Base-by-base conservation (phyloP, 2,329 filamentous ascomycete genomes). In the Domatiomyces globalis region DNA sequence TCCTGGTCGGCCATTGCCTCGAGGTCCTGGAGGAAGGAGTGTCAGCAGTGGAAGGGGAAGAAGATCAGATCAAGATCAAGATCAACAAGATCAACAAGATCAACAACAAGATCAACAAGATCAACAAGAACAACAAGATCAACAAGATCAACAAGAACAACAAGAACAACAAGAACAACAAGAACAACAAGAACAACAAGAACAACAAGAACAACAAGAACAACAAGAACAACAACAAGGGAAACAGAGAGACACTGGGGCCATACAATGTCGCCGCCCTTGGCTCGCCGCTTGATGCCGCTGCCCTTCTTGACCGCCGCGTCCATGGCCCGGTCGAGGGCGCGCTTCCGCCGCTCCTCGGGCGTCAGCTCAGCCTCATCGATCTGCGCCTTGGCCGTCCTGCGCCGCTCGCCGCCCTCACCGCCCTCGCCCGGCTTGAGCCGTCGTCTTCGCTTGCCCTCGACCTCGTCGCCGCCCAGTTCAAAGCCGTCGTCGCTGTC, bases 1-100 rank as follows among this genome's bases (percentile, higher is more conserved):
- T 94, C 84, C 45, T 88, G 85, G 65, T 96, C 92, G 59, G 90
- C 85, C 69, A 85, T 83, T 62, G 87, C 83, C 66, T 95, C 89
- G 46, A 96, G 76, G 58, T 96, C 90, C 85, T 90, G 61, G 9
- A 25, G 61, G 9, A 25, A 55, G 12, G 39, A 39, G 60, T 54
- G 61, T 62, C 54, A 59, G 51, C 36, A 25, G 22, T 25, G 6
- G 22, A 25, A 25, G 22, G 22, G 22, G 10, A 29, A 17, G 18
- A 36, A 17, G 5, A 25, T 4, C 10, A 36, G 47, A 29, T n/a
- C 36, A 15, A 25, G 22, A 6, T 4, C 3, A 6, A 25, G 22
- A 25, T 4, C 22, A 25, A 25, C 3, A 6, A 25, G 22, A 6
- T 4, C 3, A 25, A 25, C 22, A 25, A 25, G 22, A 6, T 4